Evolutionary conservation across 2,329 filamentous ascomycete species (phyloP).

Genomic region (Triangularia verruculosa): DNA sequence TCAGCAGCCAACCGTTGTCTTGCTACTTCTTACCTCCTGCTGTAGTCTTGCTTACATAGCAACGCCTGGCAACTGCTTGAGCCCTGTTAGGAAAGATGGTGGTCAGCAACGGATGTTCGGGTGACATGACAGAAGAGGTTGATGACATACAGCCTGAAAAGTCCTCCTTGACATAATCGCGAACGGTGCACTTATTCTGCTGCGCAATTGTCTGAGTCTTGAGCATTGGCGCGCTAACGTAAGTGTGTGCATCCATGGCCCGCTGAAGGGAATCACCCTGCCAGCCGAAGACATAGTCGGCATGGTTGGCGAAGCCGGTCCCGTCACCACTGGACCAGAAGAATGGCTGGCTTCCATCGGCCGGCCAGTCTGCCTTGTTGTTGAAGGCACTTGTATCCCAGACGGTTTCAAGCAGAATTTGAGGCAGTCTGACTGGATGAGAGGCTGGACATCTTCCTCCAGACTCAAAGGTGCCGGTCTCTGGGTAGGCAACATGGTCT

Average conservation of each 20-base stretch:
- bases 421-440: conserved; percentile 41
- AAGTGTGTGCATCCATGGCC: conserved; percentile 38
- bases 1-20: too few relatives aligned
- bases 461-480: conserved; percentile 39
- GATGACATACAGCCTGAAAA: conserved; percentile 33
- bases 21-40: too few relatives aligned
- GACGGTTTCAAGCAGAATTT: conserved; percentile 43
- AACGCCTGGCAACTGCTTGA: neutral
- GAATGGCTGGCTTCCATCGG: conserved; percentile 39
- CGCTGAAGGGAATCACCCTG: conserved; percentile 41
- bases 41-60: neutral
- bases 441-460: conserved; percentile 43
- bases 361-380: conserved; percentile 37
- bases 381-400: conserved; percentile 35
- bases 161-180: conserved; percentile 30
- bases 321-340: conserved; percentile 40
- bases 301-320: conserved; percentile 39
- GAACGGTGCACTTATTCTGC: conserved; percentile 30
- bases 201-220: conserved; percentile 31
- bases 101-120: neutral
- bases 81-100: neutral
- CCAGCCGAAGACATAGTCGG: conserved; percentile 45
- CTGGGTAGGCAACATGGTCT: conserved; percentile 44
- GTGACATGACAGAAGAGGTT: neutral
- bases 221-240: conserved; percentile 25